Conservation (phyloP, 768 basidiomycete genomes). For the Galerina marginata region DNA sequence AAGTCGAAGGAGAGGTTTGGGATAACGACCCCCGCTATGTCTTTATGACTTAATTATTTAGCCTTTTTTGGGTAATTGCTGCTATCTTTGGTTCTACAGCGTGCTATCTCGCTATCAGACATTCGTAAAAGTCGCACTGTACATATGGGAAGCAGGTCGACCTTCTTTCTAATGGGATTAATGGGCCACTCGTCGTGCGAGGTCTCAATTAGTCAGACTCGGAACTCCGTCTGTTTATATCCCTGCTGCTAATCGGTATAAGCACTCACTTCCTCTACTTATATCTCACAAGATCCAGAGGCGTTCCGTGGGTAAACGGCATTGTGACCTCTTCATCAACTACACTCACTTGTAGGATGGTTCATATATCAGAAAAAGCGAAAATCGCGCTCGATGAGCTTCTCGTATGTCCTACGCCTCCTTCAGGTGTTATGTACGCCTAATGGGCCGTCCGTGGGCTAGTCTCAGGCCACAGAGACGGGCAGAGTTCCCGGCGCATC, state of each 20-base stretch:
- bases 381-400: slow-evolving; percentile 18
- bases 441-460: neutral
- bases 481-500: slow-evolving; percentile 31
- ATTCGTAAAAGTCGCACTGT: no score
- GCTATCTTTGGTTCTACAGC: no score
- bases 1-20: slow-evolving; percentile 41
- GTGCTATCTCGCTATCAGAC: no score
- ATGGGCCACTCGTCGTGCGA: no score
- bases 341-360: slow-evolving; percentile 2
- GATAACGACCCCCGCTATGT: slow-evolving; percentile 59
- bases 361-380: slow-evolving; percentile 9
- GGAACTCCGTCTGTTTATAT: no score
- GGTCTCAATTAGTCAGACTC: no score
- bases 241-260: no score
- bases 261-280: no score
- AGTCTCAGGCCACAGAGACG: slow-evolving; percentile 25
- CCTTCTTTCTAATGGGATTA: no score
- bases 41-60: slow-evolving; percentile 49
- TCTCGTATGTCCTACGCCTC: slow-evolving; percentile 13
- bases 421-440: neutral
- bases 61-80: no score
- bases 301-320: slow-evolving; percentile 1
- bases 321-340: neutral
- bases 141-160: no score
- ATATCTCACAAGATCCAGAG: no score